A percentile compares a stretch with the other conserved stretches of the same genome.
Conservation (phyloP, 2,329 filamentous ascomycete genomes). For the Fusarium liriodendri region DNA sequence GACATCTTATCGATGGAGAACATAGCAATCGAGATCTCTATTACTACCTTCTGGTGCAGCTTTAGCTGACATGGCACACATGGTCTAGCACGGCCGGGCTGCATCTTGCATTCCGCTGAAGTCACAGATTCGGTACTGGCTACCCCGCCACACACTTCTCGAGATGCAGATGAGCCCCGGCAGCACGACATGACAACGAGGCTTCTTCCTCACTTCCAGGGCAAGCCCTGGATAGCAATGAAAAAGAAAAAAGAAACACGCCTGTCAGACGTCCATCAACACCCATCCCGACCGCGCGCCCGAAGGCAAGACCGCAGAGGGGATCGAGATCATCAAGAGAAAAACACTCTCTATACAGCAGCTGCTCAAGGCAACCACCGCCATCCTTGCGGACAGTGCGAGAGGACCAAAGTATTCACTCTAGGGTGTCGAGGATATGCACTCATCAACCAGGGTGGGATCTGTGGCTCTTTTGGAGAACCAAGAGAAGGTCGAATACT, state of each 20-base stretch:
- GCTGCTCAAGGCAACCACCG: conserved; percentile 52
- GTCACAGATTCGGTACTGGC: accelerated
- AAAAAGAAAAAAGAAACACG: conserved; percentile 65
- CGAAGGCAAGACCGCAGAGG: conserved; percentile 76
- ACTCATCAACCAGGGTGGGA: conserved; percentile 67
- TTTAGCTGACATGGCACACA: not conserved
- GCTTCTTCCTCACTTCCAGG: conserved; percentile 62
- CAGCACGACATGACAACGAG: too few relatives aligned
- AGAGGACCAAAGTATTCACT: conserved; percentile 46
- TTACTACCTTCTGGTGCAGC: not conserved
- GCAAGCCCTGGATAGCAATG: conserved; percentile 62
- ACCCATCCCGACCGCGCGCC: conserved; percentile 83
- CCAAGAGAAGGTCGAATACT: conserved; percentile 94
- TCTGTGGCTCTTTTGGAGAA: conserved; percentile 94
- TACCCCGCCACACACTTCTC: accelerated
- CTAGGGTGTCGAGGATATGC: conserved; percentile 78
- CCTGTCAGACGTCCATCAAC: conserved; percentile 93
- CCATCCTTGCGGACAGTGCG: conserved; percentile 61
- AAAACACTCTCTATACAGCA: conserved; percentile 80
- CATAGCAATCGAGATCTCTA: not conserved
- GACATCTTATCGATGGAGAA: not conserved
- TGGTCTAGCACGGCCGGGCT: accelerated
- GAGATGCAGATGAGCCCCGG: too few relatives aligned
- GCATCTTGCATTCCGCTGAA: not conserved
- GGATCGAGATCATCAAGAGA: conserved; percentile 90